Evolutionary conservation across 2,329 filamentous ascomycete species (phyloP).

Genomic region (Aspergillus sp.): DNA sequence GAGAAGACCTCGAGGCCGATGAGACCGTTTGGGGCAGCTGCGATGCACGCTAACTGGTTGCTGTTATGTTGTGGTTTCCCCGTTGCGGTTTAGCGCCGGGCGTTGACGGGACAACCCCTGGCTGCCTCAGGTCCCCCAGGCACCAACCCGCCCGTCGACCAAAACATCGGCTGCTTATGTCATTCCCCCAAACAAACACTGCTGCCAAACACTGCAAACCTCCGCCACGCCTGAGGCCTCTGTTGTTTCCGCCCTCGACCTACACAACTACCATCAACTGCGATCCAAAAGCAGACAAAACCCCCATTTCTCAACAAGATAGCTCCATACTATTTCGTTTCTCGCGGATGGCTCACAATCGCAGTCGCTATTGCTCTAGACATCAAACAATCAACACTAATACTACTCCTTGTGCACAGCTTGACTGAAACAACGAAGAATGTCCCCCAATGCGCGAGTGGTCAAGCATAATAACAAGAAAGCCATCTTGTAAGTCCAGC

Average conservation of each 20-base stretch:
- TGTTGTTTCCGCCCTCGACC: too few species aligned
- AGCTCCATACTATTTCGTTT: too few species aligned
- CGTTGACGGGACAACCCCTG: slow-evolving; percentile 42
- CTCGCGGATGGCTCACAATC: too few species aligned
- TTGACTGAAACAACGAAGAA: neutral
- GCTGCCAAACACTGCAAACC: slow-evolving; percentile 14
- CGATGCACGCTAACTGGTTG: slow-evolving; percentile 32
- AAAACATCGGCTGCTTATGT: slow-evolving; percentile 13
- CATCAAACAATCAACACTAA: too few species aligned
- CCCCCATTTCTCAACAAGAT: too few species aligned
- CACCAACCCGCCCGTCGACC: slow-evolving; percentile 6
- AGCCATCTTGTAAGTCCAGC: neutral
- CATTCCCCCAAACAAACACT: neutral
- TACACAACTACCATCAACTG: too few species aligned
- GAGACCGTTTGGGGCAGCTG: slow-evolving; percentile 33
- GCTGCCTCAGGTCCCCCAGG: slow-evolving; percentile 26
- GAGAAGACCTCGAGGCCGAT: slow-evolving; percentile 27
- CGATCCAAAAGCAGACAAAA: too few species aligned
- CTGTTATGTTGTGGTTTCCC: slow-evolving; percentile 42
- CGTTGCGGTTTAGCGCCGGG: slow-evolving; percentile 29
- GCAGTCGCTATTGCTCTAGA: too few species aligned
- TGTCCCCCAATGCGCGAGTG: too few species aligned
- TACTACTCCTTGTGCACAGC: neutral
- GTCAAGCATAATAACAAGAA: neutral
- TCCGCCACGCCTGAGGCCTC: neutral